Conservation (phyloP, 2,329 filamentous ascomycete species). For the Diaporthe citriasiana region DNA sequence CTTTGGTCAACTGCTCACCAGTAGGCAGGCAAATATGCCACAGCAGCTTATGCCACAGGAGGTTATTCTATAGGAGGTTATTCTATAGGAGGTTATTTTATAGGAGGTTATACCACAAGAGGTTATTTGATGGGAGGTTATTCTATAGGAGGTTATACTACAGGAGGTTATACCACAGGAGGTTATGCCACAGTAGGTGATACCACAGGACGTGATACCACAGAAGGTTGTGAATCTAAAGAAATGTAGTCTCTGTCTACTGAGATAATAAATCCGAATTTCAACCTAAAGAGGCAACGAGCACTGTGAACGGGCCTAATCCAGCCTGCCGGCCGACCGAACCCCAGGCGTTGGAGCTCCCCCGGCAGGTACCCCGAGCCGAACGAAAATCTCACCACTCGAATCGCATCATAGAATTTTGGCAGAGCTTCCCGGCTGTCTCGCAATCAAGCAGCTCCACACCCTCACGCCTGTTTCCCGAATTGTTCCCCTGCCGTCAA, state of each 20-base stretch:
- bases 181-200: too few species aligned
- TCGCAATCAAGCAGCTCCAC: conserved; percentile 22
- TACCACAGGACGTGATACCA: too few species aligned
- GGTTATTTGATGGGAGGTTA: too few species aligned
- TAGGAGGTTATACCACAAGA: too few species aligned
- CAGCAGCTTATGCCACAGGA: too few species aligned
- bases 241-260: not conserved
- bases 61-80: too few species aligned
- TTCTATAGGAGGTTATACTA: not conserved
- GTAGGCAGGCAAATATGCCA: not conserved
- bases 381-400: conserved; percentile 37
- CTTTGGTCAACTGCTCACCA: not conserved
- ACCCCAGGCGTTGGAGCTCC: conserved; percentile 7
- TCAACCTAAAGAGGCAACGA: not conserved
- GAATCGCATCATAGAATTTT: conserved; percentile 31
- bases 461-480: not conserved
- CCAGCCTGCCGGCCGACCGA: conserved; percentile 5
- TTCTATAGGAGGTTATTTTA: too few species aligned
- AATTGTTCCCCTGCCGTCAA: not conserved
- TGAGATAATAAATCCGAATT: not conserved
- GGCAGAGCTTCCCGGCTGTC: not conserved
- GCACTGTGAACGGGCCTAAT: not conserved
- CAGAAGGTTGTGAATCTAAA: too few species aligned
- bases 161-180: not conserved
- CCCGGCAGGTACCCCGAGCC: conserved; percentile 24